Conservation (phyloP, 805 yeast species). For the Nakazawaea ishiwadae region DNA sequence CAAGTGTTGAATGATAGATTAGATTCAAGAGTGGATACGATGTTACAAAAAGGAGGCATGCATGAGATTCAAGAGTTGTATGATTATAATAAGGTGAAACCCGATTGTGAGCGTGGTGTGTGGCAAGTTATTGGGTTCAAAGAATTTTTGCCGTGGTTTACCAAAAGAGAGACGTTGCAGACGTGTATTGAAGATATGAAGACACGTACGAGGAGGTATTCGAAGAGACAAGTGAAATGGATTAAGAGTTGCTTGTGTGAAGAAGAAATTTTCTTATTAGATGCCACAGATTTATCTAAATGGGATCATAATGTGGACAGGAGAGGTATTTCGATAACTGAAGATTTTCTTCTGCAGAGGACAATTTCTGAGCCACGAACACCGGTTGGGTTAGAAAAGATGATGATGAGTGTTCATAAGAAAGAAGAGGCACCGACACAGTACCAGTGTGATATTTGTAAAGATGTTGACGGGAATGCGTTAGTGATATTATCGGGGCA, state of each 20-base stretch:
- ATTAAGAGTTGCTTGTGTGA: slow-evolving; percentile 65
- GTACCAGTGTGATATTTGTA: slow-evolving; percentile 61
- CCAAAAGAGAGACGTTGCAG: slow-evolving; percentile 21
- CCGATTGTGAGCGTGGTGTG: slow-evolving; percentile 66
- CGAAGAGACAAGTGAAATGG: slow-evolving; percentile 89
- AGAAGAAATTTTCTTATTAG: slow-evolving; percentile 61
- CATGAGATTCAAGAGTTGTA: slow-evolving; percentile 65
- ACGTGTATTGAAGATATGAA: slow-evolving; percentile 75
- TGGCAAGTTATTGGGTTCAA: slow-evolving; percentile 96
- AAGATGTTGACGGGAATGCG: slow-evolving; percentile 46
- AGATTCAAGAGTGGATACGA: slow-evolving; percentile 76
- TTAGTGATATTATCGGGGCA: slow-evolving; percentile 70
- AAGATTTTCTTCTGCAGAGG: slow-evolving; percentile 24
- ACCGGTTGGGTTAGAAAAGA: slow-evolving; percentile 5
- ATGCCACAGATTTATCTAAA: slow-evolving; percentile 64
- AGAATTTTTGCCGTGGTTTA: slow-evolving; percentile 65
- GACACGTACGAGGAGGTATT: slow-evolving; percentile 76
- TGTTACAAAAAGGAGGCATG: slow-evolving; percentile 68
- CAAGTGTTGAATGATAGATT: slow-evolving; percentile 54
- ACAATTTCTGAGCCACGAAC: slow-evolving; percentile 5
- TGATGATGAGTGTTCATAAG: slow-evolving; percentile 1
- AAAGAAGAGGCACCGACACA: slow-evolving; percentile 48
- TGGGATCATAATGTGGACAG: slow-evolving; percentile 59
- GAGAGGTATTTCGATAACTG: slow-evolving; percentile 50
- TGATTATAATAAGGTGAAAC: slow-evolving; percentile 34